Evolutionary conservation across 225 moss, liverwort and hornwort species (phyloP).

Genomic region (Bryoerythrophyllum caledonicum): DNA sequence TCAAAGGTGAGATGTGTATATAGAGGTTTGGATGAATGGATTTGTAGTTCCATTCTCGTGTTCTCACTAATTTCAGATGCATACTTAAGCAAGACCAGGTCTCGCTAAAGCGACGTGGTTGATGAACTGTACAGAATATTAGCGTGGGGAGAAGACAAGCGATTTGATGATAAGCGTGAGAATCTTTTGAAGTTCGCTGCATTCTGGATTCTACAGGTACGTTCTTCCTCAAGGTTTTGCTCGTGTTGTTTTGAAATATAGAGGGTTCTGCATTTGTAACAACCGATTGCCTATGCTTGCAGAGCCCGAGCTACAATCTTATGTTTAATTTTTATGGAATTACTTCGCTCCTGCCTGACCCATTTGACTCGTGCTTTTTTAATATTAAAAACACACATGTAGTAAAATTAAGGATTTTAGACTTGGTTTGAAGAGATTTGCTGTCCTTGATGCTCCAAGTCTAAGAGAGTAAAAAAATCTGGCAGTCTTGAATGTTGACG

Average conservation of each 20-base stretch:
- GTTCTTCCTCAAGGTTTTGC: not conserved
- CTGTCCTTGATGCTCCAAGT: constrained; percentile 14
- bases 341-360: not conserved
- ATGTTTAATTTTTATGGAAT: not conserved
- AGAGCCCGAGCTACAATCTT: not conserved
- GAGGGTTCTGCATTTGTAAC: not conserved
- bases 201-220: constrained; percentile 85
- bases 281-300: not conserved
- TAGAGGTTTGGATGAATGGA: not conserved
- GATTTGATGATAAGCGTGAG: constrained; percentile 83
- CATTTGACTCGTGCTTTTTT: not conserved
- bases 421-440: not conserved
- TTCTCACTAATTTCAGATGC: not conserved
- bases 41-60: not conserved
- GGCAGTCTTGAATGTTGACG: constrained; percentile 18
- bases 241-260: not conserved
- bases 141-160: constrained; percentile 89
- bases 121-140: constrained; percentile 55
- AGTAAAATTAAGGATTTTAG: not conserved
- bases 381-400: not conserved
- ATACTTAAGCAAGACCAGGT: not conserved
- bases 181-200: constrained; percentile 74
- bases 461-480: not conserved
- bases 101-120: constrained; percentile 16
- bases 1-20: not conserved